Evolutionary conservation across 768 basidiomycete species (phyloP).

Genomic region (Trichaptum fuscoviolaceum): DNA sequence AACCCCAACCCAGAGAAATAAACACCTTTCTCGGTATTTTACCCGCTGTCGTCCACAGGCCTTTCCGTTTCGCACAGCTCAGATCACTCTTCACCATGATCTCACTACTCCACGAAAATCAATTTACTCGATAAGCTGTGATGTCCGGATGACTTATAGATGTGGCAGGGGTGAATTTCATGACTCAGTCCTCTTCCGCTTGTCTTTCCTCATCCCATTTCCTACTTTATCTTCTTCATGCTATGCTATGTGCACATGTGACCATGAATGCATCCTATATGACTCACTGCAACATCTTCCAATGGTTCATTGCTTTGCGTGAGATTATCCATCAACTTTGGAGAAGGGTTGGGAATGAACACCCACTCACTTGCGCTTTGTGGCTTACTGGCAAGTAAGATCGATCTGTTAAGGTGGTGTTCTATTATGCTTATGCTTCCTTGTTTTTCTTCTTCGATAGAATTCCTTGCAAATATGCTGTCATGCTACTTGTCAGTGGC

Average conservation of each 20-base stretch:
- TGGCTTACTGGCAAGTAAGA: no score
- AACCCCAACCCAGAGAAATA: conserved; percentile 66
- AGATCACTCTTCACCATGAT: not conserved
- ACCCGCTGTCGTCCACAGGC: not conserved
- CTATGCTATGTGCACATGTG: not conserved
- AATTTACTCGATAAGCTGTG: not conserved
- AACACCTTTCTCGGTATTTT: conserved; percentile 12
- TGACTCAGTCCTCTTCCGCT: not conserved
- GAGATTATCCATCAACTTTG: no score
- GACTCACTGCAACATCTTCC: not conserved
- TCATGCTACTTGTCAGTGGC: no score
- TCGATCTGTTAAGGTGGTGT: no score
- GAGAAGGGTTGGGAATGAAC: no score
- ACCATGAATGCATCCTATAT: not conserved
- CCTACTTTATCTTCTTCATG: not conserved
- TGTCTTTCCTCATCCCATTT: not conserved
- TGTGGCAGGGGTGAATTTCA: not conserved
- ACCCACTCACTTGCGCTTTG: no score
- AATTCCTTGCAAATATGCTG: no score
- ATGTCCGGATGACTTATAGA: not conserved
- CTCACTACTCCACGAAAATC: not conserved
- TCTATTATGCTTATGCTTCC: no score
- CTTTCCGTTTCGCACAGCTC: not conserved
- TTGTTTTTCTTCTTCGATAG: no score
- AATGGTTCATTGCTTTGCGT: no score